Evolutionary conservation across 352 stramenopile genomes (phyloP), one percentile per base, ranked within the genome.

Genomic region (Elongisporangium senticosum): DNA sequence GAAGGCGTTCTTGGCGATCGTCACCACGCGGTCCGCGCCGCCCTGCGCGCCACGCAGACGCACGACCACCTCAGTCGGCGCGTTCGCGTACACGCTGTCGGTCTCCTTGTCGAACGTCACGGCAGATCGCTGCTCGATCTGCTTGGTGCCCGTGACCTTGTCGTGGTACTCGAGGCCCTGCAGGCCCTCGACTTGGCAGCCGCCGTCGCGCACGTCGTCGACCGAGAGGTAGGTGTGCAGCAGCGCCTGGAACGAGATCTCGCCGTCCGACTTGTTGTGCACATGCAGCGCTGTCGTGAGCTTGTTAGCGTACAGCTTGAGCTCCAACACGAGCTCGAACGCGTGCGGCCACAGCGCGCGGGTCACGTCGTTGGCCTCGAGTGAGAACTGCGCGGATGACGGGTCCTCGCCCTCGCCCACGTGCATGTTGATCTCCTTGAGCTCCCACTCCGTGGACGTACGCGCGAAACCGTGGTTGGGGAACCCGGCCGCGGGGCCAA

Each of bases 391-490:
- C 51, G 82, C 85, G 50, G 87, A 64, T 0, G 70, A 82, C 21
- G 78, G 82, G 22, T 58, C 72, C 5, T 75, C 33, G 11, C 68
- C 69, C 37, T 85, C 75, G 0, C 65, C 69, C 11, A 64, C 56
- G 0, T 61, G 74, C 49, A 83, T 65, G 55, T 75, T 64, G 51
- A 89, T 55, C 51, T 88, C 63, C 40, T 52, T 65, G 28, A 91
- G 69, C 57, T 69, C 74, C 85, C 85, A 94, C 49, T 89, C 55
- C 26, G 68, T 82, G 24, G 72, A 69, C 6, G 74, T 88, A 40
- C 96, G 88, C 37, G 94, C 86, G 69, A 98, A 98, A 26, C 96
- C 96, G 77, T 99, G 96, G 66, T 97, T 95, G 1, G 89, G 89
- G 63, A 97, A 96, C 7, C 77, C 82, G n/a, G 75, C 59, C 7